Base-by-base conservation (phyloP, 73 alveolate genomes). In the Uronychia setigera region DNA sequence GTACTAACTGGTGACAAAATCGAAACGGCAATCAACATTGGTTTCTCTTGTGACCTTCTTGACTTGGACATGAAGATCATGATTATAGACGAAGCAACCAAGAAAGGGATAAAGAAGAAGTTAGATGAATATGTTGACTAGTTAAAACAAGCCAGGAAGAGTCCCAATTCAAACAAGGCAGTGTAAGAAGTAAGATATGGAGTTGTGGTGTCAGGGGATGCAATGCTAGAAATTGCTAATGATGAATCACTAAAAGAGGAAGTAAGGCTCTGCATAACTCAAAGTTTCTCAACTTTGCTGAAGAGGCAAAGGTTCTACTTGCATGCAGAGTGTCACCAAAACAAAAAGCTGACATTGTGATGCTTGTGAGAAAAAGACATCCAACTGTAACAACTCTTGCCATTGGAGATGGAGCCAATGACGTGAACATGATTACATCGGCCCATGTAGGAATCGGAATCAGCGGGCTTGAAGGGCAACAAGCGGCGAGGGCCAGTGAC, bases 381-480 rank as follows among this genome's bases (percentile, higher is more conserved):
- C 96, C 97, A 26, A 91, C 88, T 46, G 91, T 83, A 13, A 88
- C 96, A 35, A 94, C 99, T 32, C 86, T 97, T 76, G 98, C 99
- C 31, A 97, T 97, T 1, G 99, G 99, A 11, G 99, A 97, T 94
- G 99, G 99, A 31, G 99, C 99, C 26, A 97, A 97, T 91, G 99
- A 97, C 88, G 99, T 97, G 11, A 96, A 96, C 92, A 97, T 97
- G 99, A 97, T 97, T 59, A 95, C 98, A 1, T 85, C 98, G 11
- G 99, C 99, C 25, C 94, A 93, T 92, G 97, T 97, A 0, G 99
- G 99, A n/a, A 88, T 97, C 29, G 99, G 99, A 0, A 95, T 97
- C 31, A 87, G 92, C 57, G 99, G 99, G 0, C 91, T 95, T 13
- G 99, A 97, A 95, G 99, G 99, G n/a, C 84, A 92, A 86, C 97